Percentiles rank a stretch among this genome's conserved stretches.
Conservation (phyloP, 1,139 yeast species). For the Pichia sp. region DNA sequence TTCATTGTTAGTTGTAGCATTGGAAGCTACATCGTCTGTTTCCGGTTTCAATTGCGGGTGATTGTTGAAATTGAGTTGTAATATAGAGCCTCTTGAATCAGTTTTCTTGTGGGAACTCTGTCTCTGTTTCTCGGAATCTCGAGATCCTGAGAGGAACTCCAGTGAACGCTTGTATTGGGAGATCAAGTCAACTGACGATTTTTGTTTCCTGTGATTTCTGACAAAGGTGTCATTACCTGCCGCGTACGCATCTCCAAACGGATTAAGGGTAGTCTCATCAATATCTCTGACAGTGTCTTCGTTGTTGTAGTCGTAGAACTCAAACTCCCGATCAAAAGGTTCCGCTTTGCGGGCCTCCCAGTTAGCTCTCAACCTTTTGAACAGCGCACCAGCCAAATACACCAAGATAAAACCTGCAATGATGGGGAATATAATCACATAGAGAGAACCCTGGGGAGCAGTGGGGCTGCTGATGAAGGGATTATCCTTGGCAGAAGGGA, state of each 20-base stretch:
- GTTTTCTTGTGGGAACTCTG: background rate
- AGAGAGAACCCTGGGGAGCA: constrained; percentile 18
- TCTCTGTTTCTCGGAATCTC: background rate
- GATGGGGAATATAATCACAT: constrained; percentile 18
- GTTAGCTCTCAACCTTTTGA: constrained; percentile 15
- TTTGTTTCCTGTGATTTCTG: constrained; percentile 1
- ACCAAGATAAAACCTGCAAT: constrained; percentile 13
- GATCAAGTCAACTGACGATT: constrained; percentile 6
- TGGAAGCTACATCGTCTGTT: background rate
- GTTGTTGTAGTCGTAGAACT: constrained; percentile 2
- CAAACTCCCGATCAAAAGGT: constrained; percentile 15
- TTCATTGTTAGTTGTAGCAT: background rate
- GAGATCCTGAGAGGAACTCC: constrained; percentile 9
- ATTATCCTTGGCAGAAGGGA: constrained; percentile 12
- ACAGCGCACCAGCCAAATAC: constrained; percentile 13
- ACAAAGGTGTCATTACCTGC: constrained; percentile 1
- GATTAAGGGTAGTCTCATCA: constrained; percentile 6
- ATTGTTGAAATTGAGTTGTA: constrained; percentile 5
- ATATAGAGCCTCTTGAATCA: constrained; percentile 7
- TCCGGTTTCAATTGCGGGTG: constrained; percentile 2
- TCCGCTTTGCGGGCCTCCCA: constrained; percentile 12
- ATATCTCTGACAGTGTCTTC: background rate
- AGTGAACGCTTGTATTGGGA: constrained; percentile 14
- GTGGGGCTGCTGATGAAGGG: constrained; percentile 14
- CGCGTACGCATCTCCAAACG: constrained; percentile 10